A percentile compares a stretch with the other conserved stretches of the same genome.
Conservation (phyloP, 2,329 filamentous ascomycete genomes). For the Fusarium proliferatum region DNA sequence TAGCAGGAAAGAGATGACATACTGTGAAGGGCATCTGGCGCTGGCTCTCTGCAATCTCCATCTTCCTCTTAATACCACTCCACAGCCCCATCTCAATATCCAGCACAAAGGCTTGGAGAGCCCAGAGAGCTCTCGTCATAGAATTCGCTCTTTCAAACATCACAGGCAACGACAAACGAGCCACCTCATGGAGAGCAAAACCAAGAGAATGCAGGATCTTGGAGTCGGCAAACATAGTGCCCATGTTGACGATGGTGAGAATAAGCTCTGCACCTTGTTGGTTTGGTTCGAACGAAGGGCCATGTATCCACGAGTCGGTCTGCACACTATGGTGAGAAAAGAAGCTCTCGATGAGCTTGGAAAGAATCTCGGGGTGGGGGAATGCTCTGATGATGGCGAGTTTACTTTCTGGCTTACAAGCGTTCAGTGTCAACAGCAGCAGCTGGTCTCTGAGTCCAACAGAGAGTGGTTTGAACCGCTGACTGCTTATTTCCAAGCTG, state of each 20-base stretch:
- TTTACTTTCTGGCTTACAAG: not conserved
- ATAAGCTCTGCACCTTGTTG: not conserved
- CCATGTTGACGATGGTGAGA: not conserved
- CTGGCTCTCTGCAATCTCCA: not conserved
- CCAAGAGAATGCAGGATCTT: not conserved
- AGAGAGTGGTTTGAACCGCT: not conserved
- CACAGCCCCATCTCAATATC: not conserved
- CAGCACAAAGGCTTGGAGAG: not conserved
- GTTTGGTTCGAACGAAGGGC: not conserved
- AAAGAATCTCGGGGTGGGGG: not conserved
- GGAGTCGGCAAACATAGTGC: not conserved
- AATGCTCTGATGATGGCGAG: slow-evolving; percentile 1
- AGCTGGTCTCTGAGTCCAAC: not conserved
- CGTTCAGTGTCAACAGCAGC: not conserved
- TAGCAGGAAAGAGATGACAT: not conserved
- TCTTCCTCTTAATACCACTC: not conserved
- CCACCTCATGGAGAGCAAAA: not conserved
- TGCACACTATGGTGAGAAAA: not conserved
- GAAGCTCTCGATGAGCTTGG: not conserved
- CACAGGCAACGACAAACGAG: not conserved
- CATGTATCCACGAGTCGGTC: not conserved
- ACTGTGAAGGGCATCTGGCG: not conserved
- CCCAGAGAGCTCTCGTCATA: not conserved
- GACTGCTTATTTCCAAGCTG: not conserved
- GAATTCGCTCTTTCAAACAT: not conserved